Evolutionary conservation across 75 land plant genomes (phyloP).

Genomic region (Chamaecyparis obtusa): DNA sequence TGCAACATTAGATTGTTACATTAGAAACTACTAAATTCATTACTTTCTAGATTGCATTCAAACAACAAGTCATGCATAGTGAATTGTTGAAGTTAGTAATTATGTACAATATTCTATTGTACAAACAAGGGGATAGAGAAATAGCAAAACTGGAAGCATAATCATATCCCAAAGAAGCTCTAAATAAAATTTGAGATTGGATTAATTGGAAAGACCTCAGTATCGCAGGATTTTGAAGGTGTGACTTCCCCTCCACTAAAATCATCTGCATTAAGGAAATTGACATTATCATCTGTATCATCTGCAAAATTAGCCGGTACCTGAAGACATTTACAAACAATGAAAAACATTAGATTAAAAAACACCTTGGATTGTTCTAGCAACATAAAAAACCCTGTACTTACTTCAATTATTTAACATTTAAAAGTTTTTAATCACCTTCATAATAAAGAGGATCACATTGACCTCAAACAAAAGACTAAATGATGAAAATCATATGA

Average conservation of each 20-base stretch:
- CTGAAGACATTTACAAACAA: neutral
- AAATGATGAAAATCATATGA: neutral
- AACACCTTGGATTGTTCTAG: neutral
- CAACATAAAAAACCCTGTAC: neutral
- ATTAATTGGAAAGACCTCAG: neutral
- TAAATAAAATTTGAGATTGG: neutral
- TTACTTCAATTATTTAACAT: neutral
- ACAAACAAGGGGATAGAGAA: neutral
- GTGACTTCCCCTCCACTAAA: neutral
- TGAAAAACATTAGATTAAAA: neutral
- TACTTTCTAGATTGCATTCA: neutral
- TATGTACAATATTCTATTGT: neutral
- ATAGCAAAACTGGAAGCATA: neutral
- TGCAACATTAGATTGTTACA: neutral
- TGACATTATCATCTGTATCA: neutral
- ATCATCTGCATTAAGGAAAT: neutral
- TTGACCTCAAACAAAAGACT: neutral
- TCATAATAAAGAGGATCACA: neutral
- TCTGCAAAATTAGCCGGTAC: constrained; percentile 3
- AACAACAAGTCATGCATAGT: neutral
- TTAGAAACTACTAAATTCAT: neutral
- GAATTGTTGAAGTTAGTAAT: neutral
- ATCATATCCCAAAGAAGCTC: neutral
- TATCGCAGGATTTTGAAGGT: constrained; percentile 2
- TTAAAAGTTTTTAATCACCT: neutral